Evolutionary conservation across 2,329 filamentous ascomycete species (phyloP).

Genomic region (Claviceps sp.): DNA sequence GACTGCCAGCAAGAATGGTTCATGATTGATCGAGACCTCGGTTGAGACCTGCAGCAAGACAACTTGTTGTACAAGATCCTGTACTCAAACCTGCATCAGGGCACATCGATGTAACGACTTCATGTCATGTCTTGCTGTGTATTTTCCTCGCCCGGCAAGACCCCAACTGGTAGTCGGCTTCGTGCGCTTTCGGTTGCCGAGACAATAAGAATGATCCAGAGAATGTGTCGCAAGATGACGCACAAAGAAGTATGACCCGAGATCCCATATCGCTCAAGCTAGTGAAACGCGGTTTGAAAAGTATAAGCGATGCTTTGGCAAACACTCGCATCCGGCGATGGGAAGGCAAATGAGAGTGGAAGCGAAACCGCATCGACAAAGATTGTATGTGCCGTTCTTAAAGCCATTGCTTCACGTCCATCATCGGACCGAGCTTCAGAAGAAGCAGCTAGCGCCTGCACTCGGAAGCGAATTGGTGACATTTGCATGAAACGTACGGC

Average conservation of each 20-base stretch:
- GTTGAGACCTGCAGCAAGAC: background rate
- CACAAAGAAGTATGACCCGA: background rate
- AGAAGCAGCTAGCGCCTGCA: background rate
- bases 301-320: background rate
- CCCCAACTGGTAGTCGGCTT: background rate
- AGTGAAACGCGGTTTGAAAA: background rate
- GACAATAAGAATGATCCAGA: background rate
- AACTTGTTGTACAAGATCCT: background rate
- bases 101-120: background rate
- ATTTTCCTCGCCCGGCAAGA: background rate
- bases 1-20: background rate
- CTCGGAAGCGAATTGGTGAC: background rate
- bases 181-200: background rate
- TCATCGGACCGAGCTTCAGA: background rate
- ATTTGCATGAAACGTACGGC: background rate
- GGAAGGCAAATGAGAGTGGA: background rate
- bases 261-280: background rate
- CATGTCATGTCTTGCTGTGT: background rate
- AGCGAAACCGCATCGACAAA: background rate
- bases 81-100: background rate
- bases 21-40: slow-evolving; percentile 1
- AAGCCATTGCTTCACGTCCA: background rate
- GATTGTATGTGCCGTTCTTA: background rate
- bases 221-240: background rate
- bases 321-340: background rate